Evolutionary conservation across 257 asterid species (phyloP).

Genomic region (Paraleonurus japonicus): DNA sequence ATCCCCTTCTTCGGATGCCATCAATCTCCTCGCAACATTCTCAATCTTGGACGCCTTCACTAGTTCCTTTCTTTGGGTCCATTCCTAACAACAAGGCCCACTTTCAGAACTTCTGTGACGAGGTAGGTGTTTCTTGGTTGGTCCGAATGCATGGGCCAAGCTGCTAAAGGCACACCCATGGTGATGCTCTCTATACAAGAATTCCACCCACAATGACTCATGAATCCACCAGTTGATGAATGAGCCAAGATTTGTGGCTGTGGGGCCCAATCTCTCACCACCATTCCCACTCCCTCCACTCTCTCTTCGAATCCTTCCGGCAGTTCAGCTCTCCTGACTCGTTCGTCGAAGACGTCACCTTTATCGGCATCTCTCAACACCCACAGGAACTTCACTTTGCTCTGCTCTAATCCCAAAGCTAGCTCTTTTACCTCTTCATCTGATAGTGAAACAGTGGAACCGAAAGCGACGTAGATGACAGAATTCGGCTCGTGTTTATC

Average conservation of each 20-base stretch:
- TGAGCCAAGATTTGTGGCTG: constrained; percentile 45
- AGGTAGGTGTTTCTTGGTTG: constrained; percentile 39
- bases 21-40: constrained; percentile 26
- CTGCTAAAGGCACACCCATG: constrained; percentile 43
- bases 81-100: constrained; percentile 39
- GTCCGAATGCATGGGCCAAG: constrained; percentile 57
- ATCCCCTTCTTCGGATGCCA: constrained; percentile 35
- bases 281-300: constrained; percentile 28
- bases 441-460: constrained; percentile 34
- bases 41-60: constrained; percentile 30
- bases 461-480: constrained; percentile 44
- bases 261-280: constrained; percentile 48
- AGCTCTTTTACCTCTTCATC: constrained; percentile 38
- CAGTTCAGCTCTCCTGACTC: constrained; percentile 19
- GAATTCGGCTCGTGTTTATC: constrained; percentile 38
- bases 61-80: constrained; percentile 32
- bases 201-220: constrained; percentile 53
- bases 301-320: constrained; percentile 41
- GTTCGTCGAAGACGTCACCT: constrained; percentile 27
- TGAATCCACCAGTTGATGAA: constrained; percentile 40
- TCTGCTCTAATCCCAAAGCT: constrained; percentile 39
- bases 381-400: constrained; percentile 48
- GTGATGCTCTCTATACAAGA: constrained; percentile 43
- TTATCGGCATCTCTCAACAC: constrained; percentile 46
- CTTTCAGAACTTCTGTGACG: constrained; percentile 21